Conservation (phyloP, 2,329 filamentous ascomycete genomes). For the Calonectria fujianensis region DNA sequence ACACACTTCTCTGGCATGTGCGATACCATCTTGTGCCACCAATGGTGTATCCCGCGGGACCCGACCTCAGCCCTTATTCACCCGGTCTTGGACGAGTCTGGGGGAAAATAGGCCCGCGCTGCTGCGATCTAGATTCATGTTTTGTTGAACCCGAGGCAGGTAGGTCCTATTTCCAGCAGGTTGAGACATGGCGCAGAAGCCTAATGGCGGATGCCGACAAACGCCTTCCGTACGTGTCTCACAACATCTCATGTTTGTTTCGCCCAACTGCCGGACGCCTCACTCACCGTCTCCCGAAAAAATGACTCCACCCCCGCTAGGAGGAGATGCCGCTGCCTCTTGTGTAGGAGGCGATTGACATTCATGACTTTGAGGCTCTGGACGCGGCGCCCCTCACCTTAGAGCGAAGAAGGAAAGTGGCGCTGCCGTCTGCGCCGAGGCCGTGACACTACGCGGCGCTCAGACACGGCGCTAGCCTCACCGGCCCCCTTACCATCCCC, state of each 20-base stretch:
- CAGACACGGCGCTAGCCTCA: slow-evolving; percentile 20
- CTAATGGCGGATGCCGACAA: neutral
- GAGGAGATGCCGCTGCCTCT: slow-evolving; percentile 7
- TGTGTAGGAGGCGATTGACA: neutral
- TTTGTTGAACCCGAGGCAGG: neutral
- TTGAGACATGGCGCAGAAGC: slow-evolving; percentile 18
- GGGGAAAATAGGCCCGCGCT: neutral
- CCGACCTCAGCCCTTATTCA: neutral
- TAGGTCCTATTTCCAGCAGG: neutral
- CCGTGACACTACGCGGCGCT: slow-evolving; percentile 14
- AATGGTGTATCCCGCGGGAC: neutral
- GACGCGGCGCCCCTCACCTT: neutral
- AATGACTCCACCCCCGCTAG: neutral
- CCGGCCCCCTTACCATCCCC: neutral
- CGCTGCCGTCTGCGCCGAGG: slow-evolving; percentile 16
- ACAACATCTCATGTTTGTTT: neutral
- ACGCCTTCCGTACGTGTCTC: neutral
- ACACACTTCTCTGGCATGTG: neutral
- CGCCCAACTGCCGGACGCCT: slow-evolving; percentile 16
- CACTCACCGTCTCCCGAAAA: neutral
- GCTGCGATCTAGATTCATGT: neutral
- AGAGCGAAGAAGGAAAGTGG: neutral
- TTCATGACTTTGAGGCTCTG: slow-evolving; percentile 18
- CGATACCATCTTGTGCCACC: neutral
- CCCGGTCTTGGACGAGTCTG: neutral